Evolutionary conservation across 139 green algal species (phyloP).

Genomic region (Helicosporidium sp.): DNA sequence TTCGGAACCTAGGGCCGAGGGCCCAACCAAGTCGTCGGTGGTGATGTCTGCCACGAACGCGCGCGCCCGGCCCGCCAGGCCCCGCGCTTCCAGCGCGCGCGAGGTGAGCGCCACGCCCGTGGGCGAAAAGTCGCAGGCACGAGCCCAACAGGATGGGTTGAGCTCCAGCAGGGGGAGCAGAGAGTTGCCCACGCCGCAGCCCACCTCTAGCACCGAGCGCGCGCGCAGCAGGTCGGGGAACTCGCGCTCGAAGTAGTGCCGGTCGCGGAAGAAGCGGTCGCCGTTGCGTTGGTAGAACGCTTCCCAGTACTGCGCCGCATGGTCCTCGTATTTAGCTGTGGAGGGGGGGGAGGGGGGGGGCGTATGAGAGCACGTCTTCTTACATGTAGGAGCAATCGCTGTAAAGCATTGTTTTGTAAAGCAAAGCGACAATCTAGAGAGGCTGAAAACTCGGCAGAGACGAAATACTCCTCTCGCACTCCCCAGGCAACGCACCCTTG

Average conservation of each 20-base stretch:
- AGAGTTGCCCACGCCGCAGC: conserved; percentile 84
- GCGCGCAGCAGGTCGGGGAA: conserved; percentile 27
- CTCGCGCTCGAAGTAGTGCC: conserved; percentile 60
- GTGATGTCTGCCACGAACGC: conserved; percentile 77
- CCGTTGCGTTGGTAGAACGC: conserved; percentile 54
- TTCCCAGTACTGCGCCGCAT: conserved; percentile 55
- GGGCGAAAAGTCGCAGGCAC: conserved; percentile 74
- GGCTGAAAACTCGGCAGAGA: not conserved
- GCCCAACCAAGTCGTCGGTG: conserved; percentile 19
- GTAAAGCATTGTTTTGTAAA: no score
- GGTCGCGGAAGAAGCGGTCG: conserved; percentile 69
- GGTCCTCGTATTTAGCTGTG: conserved; percentile 35
- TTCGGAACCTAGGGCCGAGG: conserved; percentile 4
- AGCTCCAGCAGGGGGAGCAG: conserved; percentile 63
- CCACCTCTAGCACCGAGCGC: conserved; percentile 34
- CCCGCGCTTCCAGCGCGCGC: conserved; percentile 6
- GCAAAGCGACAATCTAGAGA: no score
- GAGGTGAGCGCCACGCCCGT: conserved; percentile 51
- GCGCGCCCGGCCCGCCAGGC: conserved; percentile 17
- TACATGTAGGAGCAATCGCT: no score
- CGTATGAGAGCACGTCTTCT: not conserved
- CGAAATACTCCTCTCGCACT: not conserved
- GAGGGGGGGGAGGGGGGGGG: not conserved
- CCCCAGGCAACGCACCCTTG: no score
- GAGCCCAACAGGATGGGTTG: conserved; percentile 36